Percentiles rank a stretch among this genome's conserved stretches.
phyloP scores from a whole-genome alignment of 345 rosid genomes.

The Salix udensis region DNA sequence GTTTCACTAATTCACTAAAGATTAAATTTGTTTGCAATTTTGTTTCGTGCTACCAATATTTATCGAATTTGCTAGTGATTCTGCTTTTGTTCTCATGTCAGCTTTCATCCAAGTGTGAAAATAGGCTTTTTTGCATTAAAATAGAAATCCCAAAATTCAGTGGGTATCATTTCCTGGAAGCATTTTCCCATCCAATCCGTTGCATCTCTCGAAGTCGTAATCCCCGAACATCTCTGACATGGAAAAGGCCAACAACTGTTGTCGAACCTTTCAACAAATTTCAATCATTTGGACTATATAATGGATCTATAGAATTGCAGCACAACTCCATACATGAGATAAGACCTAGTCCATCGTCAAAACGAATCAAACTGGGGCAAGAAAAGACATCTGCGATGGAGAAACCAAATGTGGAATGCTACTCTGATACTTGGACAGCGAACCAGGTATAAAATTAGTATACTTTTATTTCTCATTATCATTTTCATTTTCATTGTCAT shows the following conservation, averaged over 20 bases:
- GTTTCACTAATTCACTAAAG: neutral
- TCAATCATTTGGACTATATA: constrained; percentile 31
- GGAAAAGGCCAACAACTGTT: constrained; percentile 44
- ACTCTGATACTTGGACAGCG: constrained; percentile 37
- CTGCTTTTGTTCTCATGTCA: constrained; percentile 28
- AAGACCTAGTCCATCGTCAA: constrained; percentile 50
- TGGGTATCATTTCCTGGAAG: constrained; percentile 66
- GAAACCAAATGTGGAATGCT: constrained; percentile 49
- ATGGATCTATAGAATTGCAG: constrained; percentile 35
- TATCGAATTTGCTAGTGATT: constrained; percentile 1
- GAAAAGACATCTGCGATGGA: constrained; percentile 34
- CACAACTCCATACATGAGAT: constrained; percentile 40
- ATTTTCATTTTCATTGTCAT: neutral
- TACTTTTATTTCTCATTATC: neutral
- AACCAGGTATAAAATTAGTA: constrained; percentile 40
- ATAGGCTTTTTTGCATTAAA: constrained; percentile 63
- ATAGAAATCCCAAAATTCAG: constrained; percentile 47
- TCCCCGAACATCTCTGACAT: constrained; percentile 36
- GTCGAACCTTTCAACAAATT: constrained; percentile 32
- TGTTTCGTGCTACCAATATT: neutral
- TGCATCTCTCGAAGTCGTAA: constrained; percentile 57
- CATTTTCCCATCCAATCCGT: constrained; percentile 59
- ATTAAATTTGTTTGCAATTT: neutral
- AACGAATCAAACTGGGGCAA: constrained; percentile 56
- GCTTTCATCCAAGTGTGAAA: constrained; percentile 82